Evolutionary conservation across 148 eudicot genomes (phyloP).

Genomic region (Vaccinium macrocarpon): DNA sequence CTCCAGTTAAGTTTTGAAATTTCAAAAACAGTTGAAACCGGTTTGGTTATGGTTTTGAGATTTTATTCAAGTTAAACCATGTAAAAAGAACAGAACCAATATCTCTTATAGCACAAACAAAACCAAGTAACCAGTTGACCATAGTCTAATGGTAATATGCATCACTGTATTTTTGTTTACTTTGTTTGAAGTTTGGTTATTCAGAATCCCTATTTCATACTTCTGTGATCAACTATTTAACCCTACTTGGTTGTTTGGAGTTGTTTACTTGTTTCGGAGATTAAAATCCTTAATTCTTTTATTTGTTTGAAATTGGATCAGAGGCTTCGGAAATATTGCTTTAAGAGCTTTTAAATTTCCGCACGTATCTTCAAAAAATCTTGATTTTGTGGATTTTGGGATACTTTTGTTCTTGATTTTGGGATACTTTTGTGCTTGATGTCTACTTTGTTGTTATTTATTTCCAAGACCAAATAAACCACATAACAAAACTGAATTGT

Average conservation of each 20-base stretch:
- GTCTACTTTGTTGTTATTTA: background rate
- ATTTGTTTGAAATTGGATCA: background rate
- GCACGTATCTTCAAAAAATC: background rate
- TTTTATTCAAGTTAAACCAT: background rate
- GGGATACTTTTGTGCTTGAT: background rate
- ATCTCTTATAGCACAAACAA: background rate
- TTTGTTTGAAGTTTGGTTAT: background rate
- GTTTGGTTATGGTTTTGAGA: background rate
- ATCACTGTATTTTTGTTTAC: background rate
- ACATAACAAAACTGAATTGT: background rate
- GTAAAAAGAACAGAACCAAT: background rate
- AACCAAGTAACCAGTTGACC: background rate
- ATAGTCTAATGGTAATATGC: background rate
- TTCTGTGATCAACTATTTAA: background rate
- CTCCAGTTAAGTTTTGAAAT: background rate
- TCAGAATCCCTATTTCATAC: background rate
- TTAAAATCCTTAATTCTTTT: background rate
- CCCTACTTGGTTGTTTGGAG: background rate
- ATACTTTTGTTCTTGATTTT: background rate
- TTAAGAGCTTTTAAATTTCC: background rate
- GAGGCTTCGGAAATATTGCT: background rate
- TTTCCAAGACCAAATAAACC: background rate
- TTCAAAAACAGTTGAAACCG: background rate
- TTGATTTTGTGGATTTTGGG: background rate
- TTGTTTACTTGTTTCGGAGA: background rate